Conservation (phyloP, 495 filamentous ascomycete species). For the Neurospora sp. region DNA sequence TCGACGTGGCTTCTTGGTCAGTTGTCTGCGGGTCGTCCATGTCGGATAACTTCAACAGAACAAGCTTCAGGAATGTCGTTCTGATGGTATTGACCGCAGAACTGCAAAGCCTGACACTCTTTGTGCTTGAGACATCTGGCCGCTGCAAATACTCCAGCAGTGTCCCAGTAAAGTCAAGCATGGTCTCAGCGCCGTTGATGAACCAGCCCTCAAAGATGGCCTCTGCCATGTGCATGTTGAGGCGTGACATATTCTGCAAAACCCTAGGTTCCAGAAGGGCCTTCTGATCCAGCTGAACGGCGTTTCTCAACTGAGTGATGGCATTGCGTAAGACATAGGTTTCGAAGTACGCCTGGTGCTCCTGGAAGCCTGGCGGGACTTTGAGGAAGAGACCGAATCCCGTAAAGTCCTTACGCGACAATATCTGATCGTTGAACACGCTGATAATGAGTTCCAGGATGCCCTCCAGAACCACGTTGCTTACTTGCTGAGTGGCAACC, state of each 20-base stretch:
- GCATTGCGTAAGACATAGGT: slow-evolving; percentile 75
- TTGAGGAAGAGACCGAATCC: slow-evolving; percentile 85
- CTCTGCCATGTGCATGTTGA: slow-evolving; percentile 71
- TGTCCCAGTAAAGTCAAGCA: slow-evolving; percentile 79
- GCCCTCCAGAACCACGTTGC: slow-evolving; percentile 62
- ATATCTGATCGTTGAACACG: slow-evolving; percentile 74
- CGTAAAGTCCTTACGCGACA: slow-evolving; percentile 77
- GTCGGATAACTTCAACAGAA: slow-evolving; percentile 74
- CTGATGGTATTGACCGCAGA: slow-evolving; percentile 66
- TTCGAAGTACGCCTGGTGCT: slow-evolving; percentile 90
- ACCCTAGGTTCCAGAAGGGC: slow-evolving; percentile 72
- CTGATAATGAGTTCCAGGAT: slow-evolving; percentile 64
- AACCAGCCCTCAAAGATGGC: slow-evolving; percentile 96
- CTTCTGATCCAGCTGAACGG: slow-evolving; percentile 59
- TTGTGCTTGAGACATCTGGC: slow-evolving; percentile 68
- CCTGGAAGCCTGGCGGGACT: slow-evolving; percentile 80
- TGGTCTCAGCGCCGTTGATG: slow-evolving; percentile 67
- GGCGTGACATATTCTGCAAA: slow-evolving; percentile 74
- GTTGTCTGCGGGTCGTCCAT: slow-evolving; percentile 53
- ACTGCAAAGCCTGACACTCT: slow-evolving; percentile 80
- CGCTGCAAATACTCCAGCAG: slow-evolving; percentile 82
- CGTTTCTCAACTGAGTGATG: slow-evolving; percentile 58
- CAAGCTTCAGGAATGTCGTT: slow-evolving; percentile 61
- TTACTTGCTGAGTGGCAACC: slow-evolving; percentile 39
- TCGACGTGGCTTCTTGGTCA: slow-evolving; percentile 48